These are phyloP conservation scores for Stachybotrys echinatus DNA, from an alignment of 2,329 filamentous ascomycete genomes.

Conservation along the genomic window DNA sequence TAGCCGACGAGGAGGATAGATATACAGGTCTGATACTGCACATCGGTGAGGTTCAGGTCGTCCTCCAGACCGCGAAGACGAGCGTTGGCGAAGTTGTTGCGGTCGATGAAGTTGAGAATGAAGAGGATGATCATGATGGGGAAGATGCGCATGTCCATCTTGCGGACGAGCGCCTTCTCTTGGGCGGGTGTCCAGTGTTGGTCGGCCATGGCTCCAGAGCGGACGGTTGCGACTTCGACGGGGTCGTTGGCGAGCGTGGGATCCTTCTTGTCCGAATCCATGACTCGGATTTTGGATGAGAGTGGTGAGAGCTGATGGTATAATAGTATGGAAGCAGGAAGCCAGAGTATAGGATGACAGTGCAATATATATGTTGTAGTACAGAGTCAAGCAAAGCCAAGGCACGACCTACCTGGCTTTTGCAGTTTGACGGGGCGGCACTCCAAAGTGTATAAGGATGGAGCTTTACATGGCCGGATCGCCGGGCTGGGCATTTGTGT, in stretches of 20 bases:
- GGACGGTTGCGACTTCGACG: neutral
- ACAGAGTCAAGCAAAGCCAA: no score
- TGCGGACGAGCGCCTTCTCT: constrained; percentile 11
- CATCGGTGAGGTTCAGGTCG: constrained; percentile 21
- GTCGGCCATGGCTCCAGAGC: neutral
- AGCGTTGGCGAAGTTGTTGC: constrained; percentile 12
- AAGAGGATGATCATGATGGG: constrained; percentile 17
- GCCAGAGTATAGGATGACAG: no score
- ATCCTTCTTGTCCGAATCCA: neutral
- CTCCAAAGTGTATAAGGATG: no score
- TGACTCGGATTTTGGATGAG: neutral
- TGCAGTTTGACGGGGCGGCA: no score
- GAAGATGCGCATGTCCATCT: constrained; percentile 24
- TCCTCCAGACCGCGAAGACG: constrained; percentile 9
- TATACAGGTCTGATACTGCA: constrained; percentile 28
- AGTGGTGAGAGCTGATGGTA: no score
- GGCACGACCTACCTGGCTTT: no score
- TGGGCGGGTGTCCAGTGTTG: neutral
- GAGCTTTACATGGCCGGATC: no score
- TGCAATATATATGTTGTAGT: no score
- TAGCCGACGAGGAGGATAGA: constrained; percentile 27
- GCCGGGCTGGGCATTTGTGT: no score
- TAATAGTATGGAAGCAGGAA: no score
- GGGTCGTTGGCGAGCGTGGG: neutral
- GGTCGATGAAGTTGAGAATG: constrained; percentile 42